phyloP scores from a whole-genome alignment of 768 basidiomycete genomes.

The Rhodotorula diobovata region DNA sequence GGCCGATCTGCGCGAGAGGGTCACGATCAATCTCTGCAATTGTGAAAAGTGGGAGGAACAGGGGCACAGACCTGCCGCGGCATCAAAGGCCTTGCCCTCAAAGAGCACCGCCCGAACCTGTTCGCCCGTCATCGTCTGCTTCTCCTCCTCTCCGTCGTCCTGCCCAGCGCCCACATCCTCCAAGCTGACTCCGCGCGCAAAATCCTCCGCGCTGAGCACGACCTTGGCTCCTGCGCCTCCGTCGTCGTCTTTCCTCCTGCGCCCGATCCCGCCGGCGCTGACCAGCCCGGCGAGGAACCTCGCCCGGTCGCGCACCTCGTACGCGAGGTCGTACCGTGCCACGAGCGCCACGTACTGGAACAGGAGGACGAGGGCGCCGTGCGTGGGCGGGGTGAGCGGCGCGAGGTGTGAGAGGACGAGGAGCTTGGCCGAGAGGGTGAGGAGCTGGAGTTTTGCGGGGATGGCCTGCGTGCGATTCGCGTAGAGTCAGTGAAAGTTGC shows the following conservation, averaged over 20 bases:
- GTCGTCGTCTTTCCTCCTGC: background rate
- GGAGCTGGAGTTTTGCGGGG: slow-evolving; percentile 71
- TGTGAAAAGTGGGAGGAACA: background rate
- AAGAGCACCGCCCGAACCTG: slow-evolving; percentile 30
- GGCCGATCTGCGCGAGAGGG: slow-evolving; percentile 6
- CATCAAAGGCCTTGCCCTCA: slow-evolving; percentile 18
- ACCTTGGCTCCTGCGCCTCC: slow-evolving; percentile 8
- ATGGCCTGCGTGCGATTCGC: slow-evolving; percentile 50
- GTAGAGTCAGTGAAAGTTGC: background rate
- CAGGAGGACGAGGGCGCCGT: slow-evolving; percentile 51
- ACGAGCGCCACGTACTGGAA: slow-evolving; percentile 71
- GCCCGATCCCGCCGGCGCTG: slow-evolving; percentile 51
- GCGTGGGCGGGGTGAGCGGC: slow-evolving; percentile 49
- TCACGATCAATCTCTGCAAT: too few species aligned
- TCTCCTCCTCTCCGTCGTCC: slow-evolving; percentile 2
- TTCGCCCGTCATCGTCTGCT: slow-evolving; percentile 21
- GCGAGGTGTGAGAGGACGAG: slow-evolving; percentile 59
- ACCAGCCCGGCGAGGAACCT: slow-evolving; percentile 72
- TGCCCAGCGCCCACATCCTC: slow-evolving; percentile 3
- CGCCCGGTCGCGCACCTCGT: slow-evolving; percentile 85
- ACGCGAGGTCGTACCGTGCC: slow-evolving; percentile 80
- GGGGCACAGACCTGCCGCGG: background rate
- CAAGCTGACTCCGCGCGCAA: slow-evolving; percentile 23
- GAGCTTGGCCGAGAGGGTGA: slow-evolving; percentile 83
- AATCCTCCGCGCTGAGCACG: slow-evolving; percentile 28